These are phyloP conservation scores for Rhynchospora pubera DNA, from an alignment of 176 grass and related monocot genomes.

Conservation along the genomic window DNA sequence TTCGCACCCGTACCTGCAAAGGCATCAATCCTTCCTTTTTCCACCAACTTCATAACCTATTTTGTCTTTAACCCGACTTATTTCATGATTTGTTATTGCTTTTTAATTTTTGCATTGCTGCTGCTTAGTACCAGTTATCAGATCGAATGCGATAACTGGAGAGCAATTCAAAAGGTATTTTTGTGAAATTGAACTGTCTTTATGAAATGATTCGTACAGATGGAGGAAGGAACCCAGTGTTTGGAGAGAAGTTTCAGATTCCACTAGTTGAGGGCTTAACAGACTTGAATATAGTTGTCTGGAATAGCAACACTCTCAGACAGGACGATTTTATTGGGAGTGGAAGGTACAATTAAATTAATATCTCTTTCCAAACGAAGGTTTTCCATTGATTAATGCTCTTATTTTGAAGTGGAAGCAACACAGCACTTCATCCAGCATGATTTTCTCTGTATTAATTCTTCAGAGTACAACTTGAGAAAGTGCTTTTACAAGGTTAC, in stretches of 20 bases:
- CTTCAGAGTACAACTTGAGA: conserved; percentile 61
- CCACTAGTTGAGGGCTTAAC: conserved; percentile 79
- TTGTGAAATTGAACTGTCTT: background rate
- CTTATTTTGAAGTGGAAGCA: conserved; percentile 70
- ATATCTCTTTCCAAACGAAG: conserved; percentile 38
- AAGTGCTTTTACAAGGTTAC: conserved; percentile 51
- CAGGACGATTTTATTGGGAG: conserved; percentile 65
- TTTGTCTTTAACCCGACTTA: background rate
- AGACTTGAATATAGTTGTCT: conserved; percentile 43
- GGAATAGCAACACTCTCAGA: conserved; percentile 79
- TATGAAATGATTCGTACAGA: conserved; percentile 33
- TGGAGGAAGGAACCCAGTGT: conserved; percentile 68
- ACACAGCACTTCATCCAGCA: background rate
- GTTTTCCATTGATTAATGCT: conserved; percentile 60
- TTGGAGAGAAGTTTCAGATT: conserved; percentile 74
- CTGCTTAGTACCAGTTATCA: too few species aligned
- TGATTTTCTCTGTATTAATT: background rate
- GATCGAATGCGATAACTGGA: background rate
- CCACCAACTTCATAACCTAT: background rate
- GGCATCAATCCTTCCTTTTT: conserved; percentile 18
- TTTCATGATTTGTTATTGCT: too few species aligned
- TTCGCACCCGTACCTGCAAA: conserved; percentile 76
- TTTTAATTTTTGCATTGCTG: too few species aligned
- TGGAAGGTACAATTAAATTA: conserved; percentile 69
- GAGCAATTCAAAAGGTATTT: background rate